Percentiles rank a stretch among this genome's conserved stretches.
These are phyloP conservation scores for Neofusicoccum laricinum DNA, from an alignment of 2,329 filamentous ascomycete species.

Conservation along the genomic window DNA sequence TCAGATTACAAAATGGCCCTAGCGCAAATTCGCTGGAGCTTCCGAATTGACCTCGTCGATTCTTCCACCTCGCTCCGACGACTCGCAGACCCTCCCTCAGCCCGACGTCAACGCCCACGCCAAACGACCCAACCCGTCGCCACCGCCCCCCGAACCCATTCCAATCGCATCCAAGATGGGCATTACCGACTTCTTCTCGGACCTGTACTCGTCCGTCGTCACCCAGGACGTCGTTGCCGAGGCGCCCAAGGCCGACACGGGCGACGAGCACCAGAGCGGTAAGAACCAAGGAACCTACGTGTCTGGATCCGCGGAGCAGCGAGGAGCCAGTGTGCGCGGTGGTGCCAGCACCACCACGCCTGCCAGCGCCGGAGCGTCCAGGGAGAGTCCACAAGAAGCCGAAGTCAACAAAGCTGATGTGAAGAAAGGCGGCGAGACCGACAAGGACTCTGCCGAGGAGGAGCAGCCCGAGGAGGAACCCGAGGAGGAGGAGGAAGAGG, in stretches of 20 bases:
- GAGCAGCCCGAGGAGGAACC: conserved; percentile 62
- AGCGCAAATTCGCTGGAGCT: conserved; percentile 10
- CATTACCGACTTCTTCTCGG: conserved; percentile 63
- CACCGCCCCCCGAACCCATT: not conserved
- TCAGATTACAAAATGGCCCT: conserved; percentile 15
- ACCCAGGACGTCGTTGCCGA: conserved; percentile 44
- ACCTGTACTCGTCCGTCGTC: conserved; percentile 63
- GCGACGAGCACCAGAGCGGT: conserved; percentile 32
- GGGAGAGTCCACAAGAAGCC: conserved; percentile 38
- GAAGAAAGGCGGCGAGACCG: conserved; percentile 36
- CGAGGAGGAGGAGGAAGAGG: conserved; percentile 73
- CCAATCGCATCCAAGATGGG: conserved; percentile 46
- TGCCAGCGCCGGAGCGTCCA: conserved; percentile 39
- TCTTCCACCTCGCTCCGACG: conserved; percentile 15
- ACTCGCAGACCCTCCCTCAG: conserved; percentile 1
- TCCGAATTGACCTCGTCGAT: conserved; percentile 14
- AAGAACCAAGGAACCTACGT: conserved; percentile 33
- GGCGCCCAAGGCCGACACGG: conserved; percentile 37
- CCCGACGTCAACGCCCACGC: conserved; percentile 10
- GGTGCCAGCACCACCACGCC: conserved; percentile 39
- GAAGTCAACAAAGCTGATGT: conserved; percentile 22
- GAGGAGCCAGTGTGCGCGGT: conserved; percentile 32
- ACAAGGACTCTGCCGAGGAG: conserved; percentile 48
- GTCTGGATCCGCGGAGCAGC: conserved; percentile 27
- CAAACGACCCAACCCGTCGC: not conserved